phyloP scores from a whole-genome alignment of 306 rosid genomes.

The Hippophae tibetana region DNA sequence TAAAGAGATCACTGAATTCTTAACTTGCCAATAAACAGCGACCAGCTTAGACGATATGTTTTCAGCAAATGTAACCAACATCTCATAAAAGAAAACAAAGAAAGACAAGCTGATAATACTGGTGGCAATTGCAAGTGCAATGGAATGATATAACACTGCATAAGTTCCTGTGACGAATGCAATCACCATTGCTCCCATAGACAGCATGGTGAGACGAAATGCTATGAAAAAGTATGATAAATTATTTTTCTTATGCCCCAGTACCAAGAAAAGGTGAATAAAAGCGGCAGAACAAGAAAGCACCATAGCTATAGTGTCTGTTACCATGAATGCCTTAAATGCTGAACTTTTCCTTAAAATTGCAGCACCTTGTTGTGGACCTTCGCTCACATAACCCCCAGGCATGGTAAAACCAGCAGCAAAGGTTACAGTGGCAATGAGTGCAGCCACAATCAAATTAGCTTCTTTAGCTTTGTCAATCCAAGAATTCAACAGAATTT shows the following conservation, averaged over 20 bases:
- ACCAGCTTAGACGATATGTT: too few relatives aligned
- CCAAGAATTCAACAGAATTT: neutral
- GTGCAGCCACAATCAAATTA: conserved; percentile 10
- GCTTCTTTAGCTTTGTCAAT: neutral
- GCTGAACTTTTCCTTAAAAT: neutral
- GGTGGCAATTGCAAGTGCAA: neutral
- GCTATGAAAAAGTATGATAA: neutral
- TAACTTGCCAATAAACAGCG: too few relatives aligned
- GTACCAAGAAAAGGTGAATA: neutral
- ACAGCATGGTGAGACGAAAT: neutral
- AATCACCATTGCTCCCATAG: neutral
- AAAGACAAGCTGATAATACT: conserved; percentile 1
- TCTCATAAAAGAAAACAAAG: conserved; percentile 1
- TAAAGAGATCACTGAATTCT: too few relatives aligned
- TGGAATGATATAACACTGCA: neutral
- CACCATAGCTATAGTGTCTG: conserved; percentile 6
- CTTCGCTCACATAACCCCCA: neutral
- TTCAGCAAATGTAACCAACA: too few relatives aligned
- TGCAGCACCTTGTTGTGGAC: neutral
- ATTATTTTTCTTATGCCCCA: neutral
- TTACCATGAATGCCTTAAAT: conserved; percentile 13
- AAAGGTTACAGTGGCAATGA: conserved; percentile 3
- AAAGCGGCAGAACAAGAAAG: neutral
- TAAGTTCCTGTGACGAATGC: conserved; percentile 7
- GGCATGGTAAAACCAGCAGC: conserved; percentile 7